Evolutionary conservation across 1,284 basidiomycete species (phyloP), one percentile per base, ranked within the genome.

Genomic region (Anthracocystis setariae): DNA sequence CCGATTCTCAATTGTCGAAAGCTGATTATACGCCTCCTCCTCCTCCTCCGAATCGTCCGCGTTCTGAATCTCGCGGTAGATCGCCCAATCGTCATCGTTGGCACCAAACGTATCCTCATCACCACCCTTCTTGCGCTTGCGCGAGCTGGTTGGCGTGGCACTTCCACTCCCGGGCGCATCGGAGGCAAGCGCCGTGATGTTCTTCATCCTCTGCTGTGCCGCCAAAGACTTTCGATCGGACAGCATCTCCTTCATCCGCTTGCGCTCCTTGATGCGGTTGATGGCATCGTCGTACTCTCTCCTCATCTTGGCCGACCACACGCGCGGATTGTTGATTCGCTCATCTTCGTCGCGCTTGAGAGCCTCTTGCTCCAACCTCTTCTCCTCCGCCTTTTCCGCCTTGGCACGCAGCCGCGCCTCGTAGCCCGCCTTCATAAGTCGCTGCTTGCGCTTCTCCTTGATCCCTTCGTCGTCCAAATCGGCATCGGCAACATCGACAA

Each of bases 191-290:
- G 89, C 91, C 0, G 96, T 93, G 46, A 99, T 97, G 69, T 88
- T 93, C 85, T 98, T 97, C 95, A 98, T 98, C 68, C 95, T 86
- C 46, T 92, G 93, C 84, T 98, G 96, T 0, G 94, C 91, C 5
- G 93, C 94, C 3, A 94, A 91, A 72, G 92, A 95, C 85, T 98
- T 98, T 42, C 96, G 85, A 81, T 94, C 94, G 17, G 88, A 90
- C 45, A 98, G 85, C 45, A 94, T 93, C 7, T 91, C 92, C 77
- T 89, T 91, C 46, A 90, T 86, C 73, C 92, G 87, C 52, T 89
- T 89, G 39, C 95, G 87, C 39, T 93, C 92, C 78, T 92, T 92
- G 83, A 98, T 92, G 59, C 90, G 89, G 33, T 84, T 86, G 85
- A 98, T 93, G 33, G 94, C 85, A 5, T 87, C 61, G 39, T 77